Evolutionary conservation across 352 stramenopile species (phyloP).

Genomic region (Globisporangium recalcitrans): DNA sequence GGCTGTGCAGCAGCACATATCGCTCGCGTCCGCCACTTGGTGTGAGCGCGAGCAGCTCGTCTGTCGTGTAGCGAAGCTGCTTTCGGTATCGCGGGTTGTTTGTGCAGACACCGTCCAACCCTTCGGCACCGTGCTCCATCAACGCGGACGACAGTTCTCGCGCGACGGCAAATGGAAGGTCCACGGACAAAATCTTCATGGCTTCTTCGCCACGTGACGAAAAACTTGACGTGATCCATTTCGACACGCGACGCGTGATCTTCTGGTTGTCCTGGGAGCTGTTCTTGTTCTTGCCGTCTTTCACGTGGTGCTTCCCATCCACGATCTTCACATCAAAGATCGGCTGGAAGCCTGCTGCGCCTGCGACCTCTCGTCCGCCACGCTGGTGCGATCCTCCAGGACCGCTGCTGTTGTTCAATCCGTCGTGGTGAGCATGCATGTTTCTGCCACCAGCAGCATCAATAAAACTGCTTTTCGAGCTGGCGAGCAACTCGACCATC

Average conservation of each 20-base stretch:
- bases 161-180: slow-evolving; percentile 72
- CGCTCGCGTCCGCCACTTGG: slow-evolving; percentile 53
- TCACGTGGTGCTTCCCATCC: slow-evolving; percentile 53
- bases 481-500: slow-evolving; percentile 44
- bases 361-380: slow-evolving; percentile 18
- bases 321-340: slow-evolving; percentile 78
- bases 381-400: slow-evolving; percentile 21
- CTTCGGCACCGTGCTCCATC: slow-evolving; percentile 62
- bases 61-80: slow-evolving; percentile 73
- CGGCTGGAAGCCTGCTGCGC: slow-evolving; percentile 31
- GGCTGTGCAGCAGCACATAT: slow-evolving; percentile 77
- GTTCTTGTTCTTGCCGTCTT: slow-evolving; percentile 61
- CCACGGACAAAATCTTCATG: slow-evolving; percentile 81
- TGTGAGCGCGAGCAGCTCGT: slow-evolving; percentile 63
- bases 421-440: slow-evolving; percentile 9
- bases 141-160: slow-evolving; percentile 76
- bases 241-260: slow-evolving; percentile 76
- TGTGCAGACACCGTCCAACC: slow-evolving; percentile 49
- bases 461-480: slow-evolving; percentile 12
- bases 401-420: slow-evolving; percentile 8
- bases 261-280: slow-evolving; percentile 68
- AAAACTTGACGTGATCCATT: slow-evolving; percentile 84
- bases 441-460: slow-evolving; percentile 9
- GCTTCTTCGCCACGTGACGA: slow-evolving; percentile 64
- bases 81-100: slow-evolving; percentile 76